Percentiles rank a stretch among this genome's conserved stretches.
phyloP scores from a whole-genome alignment of 768 basidiomycete species.

The Lentinula boryana region DNA sequence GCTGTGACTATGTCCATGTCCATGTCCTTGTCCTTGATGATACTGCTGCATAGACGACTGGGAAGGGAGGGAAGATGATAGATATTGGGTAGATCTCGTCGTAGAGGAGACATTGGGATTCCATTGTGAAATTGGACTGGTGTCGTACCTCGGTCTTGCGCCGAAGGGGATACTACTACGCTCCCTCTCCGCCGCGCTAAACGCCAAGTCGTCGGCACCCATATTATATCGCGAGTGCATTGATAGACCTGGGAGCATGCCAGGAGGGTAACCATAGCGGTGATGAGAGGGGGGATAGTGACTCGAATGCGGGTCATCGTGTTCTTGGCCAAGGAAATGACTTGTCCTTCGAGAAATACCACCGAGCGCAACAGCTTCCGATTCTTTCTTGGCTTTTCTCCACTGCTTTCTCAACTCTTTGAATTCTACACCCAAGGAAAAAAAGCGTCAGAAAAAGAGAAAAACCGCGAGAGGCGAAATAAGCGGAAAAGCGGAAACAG shows the following conservation, averaged over 20 bases:
- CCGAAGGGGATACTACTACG: conserved; percentile 16
- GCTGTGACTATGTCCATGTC: conserved; percentile 20
- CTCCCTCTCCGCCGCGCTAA: conserved; percentile 19
- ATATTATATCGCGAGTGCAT: conserved; percentile 20
- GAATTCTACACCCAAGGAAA: conserved; percentile 71
- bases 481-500: conserved; percentile 1
- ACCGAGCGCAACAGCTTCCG: conserved; percentile 16
- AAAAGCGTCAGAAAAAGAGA: conserved; percentile 8
- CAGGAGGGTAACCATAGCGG: not conserved
- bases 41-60: conserved; percentile 7
- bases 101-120: conserved; percentile 16
- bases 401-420: conserved; percentile 96
- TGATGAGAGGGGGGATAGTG: conserved; percentile 4
- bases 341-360: not conserved
- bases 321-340: not conserved
- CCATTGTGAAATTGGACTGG: conserved; percentile 31
- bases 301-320: conserved; percentile 2
- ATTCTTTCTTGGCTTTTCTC: conserved; percentile 90
- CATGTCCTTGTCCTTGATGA: conserved; percentile 21
- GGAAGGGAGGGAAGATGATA: conserved; percentile 5
- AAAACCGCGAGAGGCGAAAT: conserved; percentile 3
- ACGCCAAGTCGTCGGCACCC: conserved; percentile 24
- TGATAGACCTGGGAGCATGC: conserved; percentile 18
- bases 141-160: conserved; percentile 23
- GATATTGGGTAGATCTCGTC: conserved; percentile 16